Conservation (phyloP, 2,329 filamentous ascomycete genomes). For the Aspergillus jensenii region DNA sequence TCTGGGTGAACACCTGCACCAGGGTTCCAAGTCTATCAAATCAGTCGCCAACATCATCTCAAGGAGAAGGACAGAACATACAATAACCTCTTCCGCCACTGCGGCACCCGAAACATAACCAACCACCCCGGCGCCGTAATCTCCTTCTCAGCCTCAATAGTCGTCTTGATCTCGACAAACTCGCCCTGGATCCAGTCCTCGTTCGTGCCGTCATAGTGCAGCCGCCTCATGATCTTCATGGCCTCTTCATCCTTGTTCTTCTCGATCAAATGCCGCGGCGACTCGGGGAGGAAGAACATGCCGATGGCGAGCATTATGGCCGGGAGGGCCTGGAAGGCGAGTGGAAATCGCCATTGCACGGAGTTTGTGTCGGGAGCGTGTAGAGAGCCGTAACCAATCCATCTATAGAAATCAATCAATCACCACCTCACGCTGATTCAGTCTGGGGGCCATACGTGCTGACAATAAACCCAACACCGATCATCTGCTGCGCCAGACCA, state of each 20-base stretch:
- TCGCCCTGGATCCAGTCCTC: conserved; percentile 56
- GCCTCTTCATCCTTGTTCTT: conserved; percentile 51
- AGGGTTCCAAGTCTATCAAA: conserved; percentile 53
- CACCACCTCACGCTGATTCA: conserved; percentile 7
- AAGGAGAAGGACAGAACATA: conserved; percentile 12
- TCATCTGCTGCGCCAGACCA: conserved; percentile 46
- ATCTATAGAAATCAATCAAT: conserved; percentile 15
- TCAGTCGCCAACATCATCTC: background rate
- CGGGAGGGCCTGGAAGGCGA: conserved; percentile 41
- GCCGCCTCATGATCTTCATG: conserved; percentile 48
- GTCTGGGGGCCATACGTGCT: conserved; percentile 34
- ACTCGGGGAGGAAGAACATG: conserved; percentile 35
- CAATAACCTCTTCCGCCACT: conserved; percentile 60
- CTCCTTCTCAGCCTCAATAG: conserved; percentile 60
- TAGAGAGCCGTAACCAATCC: conserved; percentile 52
- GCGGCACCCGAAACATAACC: conserved; percentile 42
- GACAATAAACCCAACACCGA: conserved; percentile 46
- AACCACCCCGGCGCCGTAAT: conserved; percentile 48
- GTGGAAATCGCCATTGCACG: conserved; percentile 38
- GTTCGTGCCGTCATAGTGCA: conserved; percentile 56
- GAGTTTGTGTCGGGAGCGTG: conserved; percentile 32
- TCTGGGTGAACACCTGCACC: conserved; percentile 65
- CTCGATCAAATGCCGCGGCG: conserved; percentile 38
- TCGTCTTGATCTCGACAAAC: conserved; percentile 34
- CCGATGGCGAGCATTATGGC: conserved; percentile 37